Evolutionary conservation across 306 rosid genomes (phyloP).

Genomic region (Hippophae gyantsensis): DNA sequence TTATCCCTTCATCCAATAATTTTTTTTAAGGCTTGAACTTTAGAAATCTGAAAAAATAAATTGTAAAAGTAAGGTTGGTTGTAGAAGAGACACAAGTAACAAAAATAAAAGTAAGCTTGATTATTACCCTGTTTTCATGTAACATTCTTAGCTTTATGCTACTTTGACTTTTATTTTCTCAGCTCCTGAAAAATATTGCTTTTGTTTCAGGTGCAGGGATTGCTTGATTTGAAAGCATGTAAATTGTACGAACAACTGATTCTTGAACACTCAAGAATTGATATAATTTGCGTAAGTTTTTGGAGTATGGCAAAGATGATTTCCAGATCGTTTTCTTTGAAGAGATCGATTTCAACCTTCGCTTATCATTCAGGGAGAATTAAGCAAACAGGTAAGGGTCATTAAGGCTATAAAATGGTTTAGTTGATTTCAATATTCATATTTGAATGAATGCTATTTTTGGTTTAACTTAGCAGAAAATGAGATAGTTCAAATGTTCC

Average conservation of each 20-base stretch:
- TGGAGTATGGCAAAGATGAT: slow-evolving; percentile 20
- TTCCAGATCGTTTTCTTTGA: slow-evolving; percentile 25
- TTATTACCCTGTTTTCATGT: too few relatives aligned
- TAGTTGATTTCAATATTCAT: not conserved
- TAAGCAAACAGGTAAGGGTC: slow-evolving; percentile 62
- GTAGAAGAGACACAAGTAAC: too few relatives aligned
- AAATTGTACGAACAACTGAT: not conserved
- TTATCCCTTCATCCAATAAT: too few relatives aligned
- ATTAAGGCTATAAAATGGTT: not conserved
- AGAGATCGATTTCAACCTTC: slow-evolving; percentile 52
- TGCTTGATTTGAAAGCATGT: not conserved
- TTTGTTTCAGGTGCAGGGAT: not conserved
- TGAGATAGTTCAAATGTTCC: slow-evolving; percentile 72
- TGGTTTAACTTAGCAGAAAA: slow-evolving; percentile 51
- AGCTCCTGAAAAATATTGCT: not conserved
- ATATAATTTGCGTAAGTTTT: not conserved
- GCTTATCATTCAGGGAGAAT: slow-evolving; percentile 43
- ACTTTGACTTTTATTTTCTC: not conserved
- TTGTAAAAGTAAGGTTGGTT: too few relatives aligned
- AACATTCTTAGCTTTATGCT: too few relatives aligned
- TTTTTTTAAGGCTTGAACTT: too few relatives aligned
- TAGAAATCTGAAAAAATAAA: too few relatives aligned
- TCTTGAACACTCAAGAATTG: not conserved
- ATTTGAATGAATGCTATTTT: slow-evolving; percentile 15
- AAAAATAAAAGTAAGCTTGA: too few relatives aligned